Evolutionary conservation across 2,329 filamentous ascomycete genomes (phyloP).

Genomic region (Lecanoromycetidae sp.): DNA sequence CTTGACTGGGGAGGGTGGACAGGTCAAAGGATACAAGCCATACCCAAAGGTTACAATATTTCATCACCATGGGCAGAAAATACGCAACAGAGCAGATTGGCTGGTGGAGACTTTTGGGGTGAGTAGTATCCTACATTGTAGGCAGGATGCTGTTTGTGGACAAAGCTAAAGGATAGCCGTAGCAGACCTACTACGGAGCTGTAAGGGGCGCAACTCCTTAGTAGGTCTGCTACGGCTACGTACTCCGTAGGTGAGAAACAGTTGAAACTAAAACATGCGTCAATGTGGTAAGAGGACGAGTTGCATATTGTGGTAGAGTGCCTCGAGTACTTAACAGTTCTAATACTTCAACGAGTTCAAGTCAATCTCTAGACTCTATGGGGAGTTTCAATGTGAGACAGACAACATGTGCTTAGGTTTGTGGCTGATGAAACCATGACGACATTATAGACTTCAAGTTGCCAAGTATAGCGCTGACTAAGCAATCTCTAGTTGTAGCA

Average conservation of each 20-base stretch:
- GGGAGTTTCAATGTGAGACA: no score
- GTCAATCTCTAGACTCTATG: no score
- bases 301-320: background rate
- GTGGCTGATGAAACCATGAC: no score
- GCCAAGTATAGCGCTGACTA: no score
- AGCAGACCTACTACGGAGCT: no score
- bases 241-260: constrained; percentile 18
- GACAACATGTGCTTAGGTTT: no score
- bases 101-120: constrained; percentile 17
- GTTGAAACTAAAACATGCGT: constrained; percentile 17
- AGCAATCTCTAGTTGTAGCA: no score
- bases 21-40: constrained; percentile 16
- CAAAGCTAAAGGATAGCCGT: constrained; percentile 15
- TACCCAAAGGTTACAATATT: constrained; percentile 17
- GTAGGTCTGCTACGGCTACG: no score
- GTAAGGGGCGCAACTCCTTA: no score
- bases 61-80: constrained; percentile 17
- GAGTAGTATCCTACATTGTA: constrained; percentile 16
- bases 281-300: constrained; percentile 13
- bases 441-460: no score
- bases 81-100: constrained; percentile 17
- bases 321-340: no score
- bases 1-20: constrained; percentile 8
- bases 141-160: constrained; percentile 18
- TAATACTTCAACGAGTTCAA: no score